Base-by-base conservation (phyloP, 345 rosid genomes). In the Schrenkiella parvula region DNA sequence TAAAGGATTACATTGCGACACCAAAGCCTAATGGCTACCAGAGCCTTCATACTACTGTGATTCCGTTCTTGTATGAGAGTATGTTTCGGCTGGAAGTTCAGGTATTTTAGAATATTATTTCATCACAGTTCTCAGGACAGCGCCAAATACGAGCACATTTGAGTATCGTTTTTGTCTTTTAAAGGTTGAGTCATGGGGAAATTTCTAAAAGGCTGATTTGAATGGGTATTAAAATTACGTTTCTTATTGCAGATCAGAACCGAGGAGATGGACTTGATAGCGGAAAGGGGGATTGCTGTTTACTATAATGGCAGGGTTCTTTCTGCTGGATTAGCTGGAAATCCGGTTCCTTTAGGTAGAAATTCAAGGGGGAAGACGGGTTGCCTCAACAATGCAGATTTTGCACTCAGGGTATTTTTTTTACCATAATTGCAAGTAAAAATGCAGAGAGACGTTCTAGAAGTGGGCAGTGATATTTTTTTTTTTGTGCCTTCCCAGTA, bases 1-100 rank as follows among this genome's bases (percentile, higher is more conserved):
- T 91, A 83, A 95, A 95, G 81, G 98, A 93, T 82, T 91, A 95
- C 76, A 95, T 95, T 80, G 97, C 99, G 10, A 95, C 99, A 62
- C 91, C 98, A 5, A 95, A 95, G 79, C 99, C 99, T 57, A 95
- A 95, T 68, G 99, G 99, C 65, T 95, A 95, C 66, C 99, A 95
- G 84, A 91, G 99, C 85, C 93, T 95, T 50, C 95, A 95, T 75
- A 89, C 99, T 56, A 87, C 87, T 32, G 95, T 91, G 18, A 89
- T 91, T 78, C 97, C 97, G 3, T 89, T 91, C 84, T 78, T 91
- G 76, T 86, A 91, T 73, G 97, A 91, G 78, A 91, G 97, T 75
- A 89, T 86, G 97, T 86, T 91, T 51, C 88, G 91, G 29, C 69
- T 91, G 78, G 97, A 89, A 73, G 92, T 91, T 76, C 97, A 89